A percentile compares a stretch with the other conserved stretches of the same genome.
phyloP scores from a whole-genome alignment of 2,329 filamentous ascomycete genomes.

The Dactylellina parvicollis region DNA sequence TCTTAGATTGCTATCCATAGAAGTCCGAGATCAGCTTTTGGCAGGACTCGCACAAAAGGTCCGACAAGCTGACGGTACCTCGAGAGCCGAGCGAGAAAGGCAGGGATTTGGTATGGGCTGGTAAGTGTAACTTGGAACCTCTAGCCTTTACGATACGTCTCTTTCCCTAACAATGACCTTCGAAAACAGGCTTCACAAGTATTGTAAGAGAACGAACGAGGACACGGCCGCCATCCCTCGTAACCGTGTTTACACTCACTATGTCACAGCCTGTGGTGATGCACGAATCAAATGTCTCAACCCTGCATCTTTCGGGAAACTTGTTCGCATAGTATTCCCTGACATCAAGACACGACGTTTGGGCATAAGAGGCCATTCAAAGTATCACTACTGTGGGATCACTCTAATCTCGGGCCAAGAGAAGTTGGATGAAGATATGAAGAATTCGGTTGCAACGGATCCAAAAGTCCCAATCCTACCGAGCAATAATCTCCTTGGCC shows the following conservation, averaged over 20 bases:
- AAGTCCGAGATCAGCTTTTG: slow-evolving; percentile 56
- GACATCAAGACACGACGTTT: slow-evolving; percentile 91
- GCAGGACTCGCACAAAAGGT: slow-evolving; percentile 58
- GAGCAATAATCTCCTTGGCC: slow-evolving; percentile 60
- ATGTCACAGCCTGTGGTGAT: slow-evolving; percentile 89
- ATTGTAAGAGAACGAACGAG: slow-evolving; percentile 58
- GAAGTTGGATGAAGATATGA: slow-evolving; percentile 48
- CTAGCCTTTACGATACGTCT: not conserved
- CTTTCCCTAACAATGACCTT: slow-evolving; percentile 18
- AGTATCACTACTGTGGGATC: slow-evolving; percentile 81
- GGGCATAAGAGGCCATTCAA: slow-evolving; percentile 94
- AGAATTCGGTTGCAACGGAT: slow-evolving; percentile 41
- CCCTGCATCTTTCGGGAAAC: slow-evolving; percentile 95
- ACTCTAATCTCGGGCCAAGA: slow-evolving; percentile 63
- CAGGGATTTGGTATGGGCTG: slow-evolving; percentile 91
- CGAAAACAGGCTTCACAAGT: slow-evolving; percentile 57
- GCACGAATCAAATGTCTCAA: slow-evolving; percentile 95
- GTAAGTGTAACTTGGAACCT: slow-evolving; percentile 66
- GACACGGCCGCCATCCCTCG: slow-evolving; percentile 74
- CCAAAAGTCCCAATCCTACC: slow-evolving; percentile 62
- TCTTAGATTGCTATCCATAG: slow-evolving; percentile 56
- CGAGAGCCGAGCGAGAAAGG: slow-evolving; percentile 82
- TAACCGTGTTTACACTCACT: slow-evolving; percentile 93
- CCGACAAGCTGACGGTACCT: slow-evolving; percentile 57
- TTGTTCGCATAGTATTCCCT: slow-evolving; percentile 94